phyloP scores from a whole-genome alignment of 2,329 filamentous ascomycete species.

The Aspergillus sp. region DNA sequence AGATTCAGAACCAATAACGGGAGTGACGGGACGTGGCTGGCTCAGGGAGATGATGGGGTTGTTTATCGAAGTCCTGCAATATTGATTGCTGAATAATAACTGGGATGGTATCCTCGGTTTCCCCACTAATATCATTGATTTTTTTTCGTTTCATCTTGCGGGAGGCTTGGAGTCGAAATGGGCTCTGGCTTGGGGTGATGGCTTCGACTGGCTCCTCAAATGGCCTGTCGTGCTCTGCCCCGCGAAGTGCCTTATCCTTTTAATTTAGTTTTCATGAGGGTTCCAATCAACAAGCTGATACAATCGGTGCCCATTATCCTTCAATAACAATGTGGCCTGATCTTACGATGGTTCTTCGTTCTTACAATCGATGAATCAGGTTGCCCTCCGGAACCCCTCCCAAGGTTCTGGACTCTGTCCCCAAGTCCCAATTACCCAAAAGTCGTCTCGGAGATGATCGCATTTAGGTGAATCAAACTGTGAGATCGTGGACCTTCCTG shows the following conservation, averaged over 20 bases:
- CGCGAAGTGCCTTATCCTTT: not conserved
- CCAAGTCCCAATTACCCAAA: not conserved
- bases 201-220: not conserved
- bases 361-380: not conserved
- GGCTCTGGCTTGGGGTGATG: not conserved
- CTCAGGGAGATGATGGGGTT: not conserved
- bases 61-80: not conserved
- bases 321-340: not conserved
- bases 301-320: not conserved
- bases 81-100: not conserved
- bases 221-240: not conserved
- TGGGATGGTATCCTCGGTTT: slow-evolving; percentile 3
- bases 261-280: slow-evolving; percentile 2
- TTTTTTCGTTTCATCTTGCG: slow-evolving; percentile 6
- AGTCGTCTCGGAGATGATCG: not conserved
- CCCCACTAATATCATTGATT: slow-evolving; percentile 1
- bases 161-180: slow-evolving; percentile 8
- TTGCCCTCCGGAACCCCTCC: not conserved
- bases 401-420: not conserved
- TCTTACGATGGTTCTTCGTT: not conserved
- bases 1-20: not conserved
- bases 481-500: not conserved
- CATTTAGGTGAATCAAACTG: not conserved
- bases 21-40: not conserved
- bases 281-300: not conserved